phyloP scores from a whole-genome alignment of 352 stramenopile genomes.

The Globisporangium carolinianum region DNA sequence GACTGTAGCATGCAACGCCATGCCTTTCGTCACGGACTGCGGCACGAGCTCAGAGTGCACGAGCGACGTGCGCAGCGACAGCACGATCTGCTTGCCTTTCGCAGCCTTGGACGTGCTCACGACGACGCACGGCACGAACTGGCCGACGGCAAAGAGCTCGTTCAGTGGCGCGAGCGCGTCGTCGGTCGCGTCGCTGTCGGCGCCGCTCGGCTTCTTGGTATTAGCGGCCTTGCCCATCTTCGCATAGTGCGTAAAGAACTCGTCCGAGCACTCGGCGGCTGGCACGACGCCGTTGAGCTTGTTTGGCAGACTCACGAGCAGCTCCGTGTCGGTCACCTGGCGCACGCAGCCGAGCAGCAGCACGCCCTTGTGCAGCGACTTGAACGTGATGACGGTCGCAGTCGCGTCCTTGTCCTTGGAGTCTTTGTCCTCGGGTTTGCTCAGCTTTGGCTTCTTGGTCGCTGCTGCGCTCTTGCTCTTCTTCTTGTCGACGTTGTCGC shows the following conservation, averaged over 20 bases:
- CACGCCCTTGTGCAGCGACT: conserved; percentile 55
- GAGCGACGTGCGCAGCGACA: conserved; percentile 82
- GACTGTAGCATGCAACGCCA: conserved; percentile 83
- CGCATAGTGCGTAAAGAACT: conserved; percentile 43
- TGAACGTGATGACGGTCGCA: conserved; percentile 56
- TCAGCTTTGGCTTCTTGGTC: conserved; percentile 24
- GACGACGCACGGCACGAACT: conserved; percentile 85
- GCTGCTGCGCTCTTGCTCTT: conserved; percentile 11
- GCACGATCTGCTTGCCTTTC: conserved; percentile 83
- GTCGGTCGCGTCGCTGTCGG: conserved; percentile 7
- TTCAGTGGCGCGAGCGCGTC: conserved; percentile 38
- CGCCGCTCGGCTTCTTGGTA: conserved; percentile 19
- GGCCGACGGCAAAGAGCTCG: conserved; percentile 61
- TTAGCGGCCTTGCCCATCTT: conserved; percentile 17
- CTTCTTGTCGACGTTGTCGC: conserved; percentile 13
- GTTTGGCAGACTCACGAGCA: conserved; percentile 89
- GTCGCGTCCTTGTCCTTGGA: conserved; percentile 20
- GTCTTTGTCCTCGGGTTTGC: conserved; percentile 7
- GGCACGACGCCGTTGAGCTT: conserved; percentile 91
- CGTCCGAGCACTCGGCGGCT: conserved; percentile 69
- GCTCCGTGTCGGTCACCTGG: conserved; percentile 79
- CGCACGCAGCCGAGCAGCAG: conserved; percentile 85
- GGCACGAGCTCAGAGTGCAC: conserved; percentile 78
- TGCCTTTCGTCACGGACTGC: conserved; percentile 55
- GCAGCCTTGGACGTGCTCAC: conserved; percentile 62